A percentile compares a stretch with the other conserved stretches of the same genome.
Evolutionary conservation across 1,284 basidiomycete species (phyloP).

Genomic region (Psilocybe mexicana): DNA sequence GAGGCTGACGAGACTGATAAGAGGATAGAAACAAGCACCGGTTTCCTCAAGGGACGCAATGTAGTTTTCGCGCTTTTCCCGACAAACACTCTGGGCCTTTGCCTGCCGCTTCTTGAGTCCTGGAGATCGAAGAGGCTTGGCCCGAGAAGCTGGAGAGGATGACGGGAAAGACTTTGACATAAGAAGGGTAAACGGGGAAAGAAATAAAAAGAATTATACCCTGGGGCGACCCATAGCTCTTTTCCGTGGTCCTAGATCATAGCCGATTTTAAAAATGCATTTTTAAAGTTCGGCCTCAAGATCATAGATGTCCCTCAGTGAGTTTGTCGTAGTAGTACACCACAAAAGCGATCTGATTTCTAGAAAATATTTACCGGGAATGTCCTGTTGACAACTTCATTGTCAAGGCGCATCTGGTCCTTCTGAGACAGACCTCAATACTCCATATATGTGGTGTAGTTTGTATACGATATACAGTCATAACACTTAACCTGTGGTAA

Average conservation of each 20-base stretch:
- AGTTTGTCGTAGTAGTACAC: too few relatives aligned
- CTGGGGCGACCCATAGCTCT: slow-evolving; percentile 61
- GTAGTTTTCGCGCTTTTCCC: slow-evolving; percentile 75
- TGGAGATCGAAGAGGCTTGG: slow-evolving; percentile 43
- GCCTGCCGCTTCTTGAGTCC: slow-evolving; percentile 80
- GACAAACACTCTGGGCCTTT: slow-evolving; percentile 74
- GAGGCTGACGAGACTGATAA: too few relatives aligned
- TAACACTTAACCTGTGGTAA: too few relatives aligned
- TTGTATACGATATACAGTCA: too few relatives aligned
- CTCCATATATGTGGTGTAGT: too few relatives aligned
- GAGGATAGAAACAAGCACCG: slow-evolving; percentile 43
- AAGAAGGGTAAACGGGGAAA: slow-evolving; percentile 20
- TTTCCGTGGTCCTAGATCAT: slow-evolving; percentile 39
- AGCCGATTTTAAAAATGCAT: slow-evolving; percentile 43
- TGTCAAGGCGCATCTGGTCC: too few relatives aligned
- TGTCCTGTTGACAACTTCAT: too few relatives aligned
- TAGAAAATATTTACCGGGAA: too few relatives aligned
- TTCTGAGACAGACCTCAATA: too few relatives aligned
- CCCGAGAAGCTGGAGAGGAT: slow-evolving; percentile 26
- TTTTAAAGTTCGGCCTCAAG: slow-evolving; percentile 48
- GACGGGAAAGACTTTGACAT: slow-evolving; percentile 46
- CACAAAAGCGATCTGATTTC: too few relatives aligned
- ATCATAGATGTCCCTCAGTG: too few relatives aligned
- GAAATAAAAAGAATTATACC: slow-evolving; percentile 60
- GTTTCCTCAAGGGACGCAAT: slow-evolving; percentile 87